phyloP scores from a whole-genome alignment of 257 asterid genomes.

The Solanum clarkiae region DNA sequence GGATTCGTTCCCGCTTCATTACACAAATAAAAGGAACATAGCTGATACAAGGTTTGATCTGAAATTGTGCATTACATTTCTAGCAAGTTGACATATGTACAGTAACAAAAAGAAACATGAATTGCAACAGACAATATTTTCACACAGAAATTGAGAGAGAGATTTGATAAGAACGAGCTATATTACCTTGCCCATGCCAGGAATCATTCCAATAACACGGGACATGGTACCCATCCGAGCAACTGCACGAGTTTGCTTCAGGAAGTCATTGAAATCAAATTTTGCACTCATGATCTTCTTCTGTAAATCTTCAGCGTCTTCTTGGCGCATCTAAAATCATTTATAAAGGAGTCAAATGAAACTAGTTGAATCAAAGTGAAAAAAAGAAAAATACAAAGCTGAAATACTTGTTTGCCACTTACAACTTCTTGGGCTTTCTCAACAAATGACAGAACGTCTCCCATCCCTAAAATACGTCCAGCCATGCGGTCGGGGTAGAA shows the following conservation, averaged over 20 bases:
- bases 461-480: constrained; percentile 97
- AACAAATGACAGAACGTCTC: constrained; percentile 94
- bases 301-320: constrained; percentile 97
- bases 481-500: constrained; percentile 99
- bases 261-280: constrained; percentile 90
- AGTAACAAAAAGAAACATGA: background rate
- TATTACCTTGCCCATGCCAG: constrained; percentile 93
- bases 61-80: background rate
- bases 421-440: constrained; percentile 99
- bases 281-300: constrained; percentile 95
- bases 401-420: constrained; percentile 20
- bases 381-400: background rate
- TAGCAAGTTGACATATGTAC: background rate
- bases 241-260: constrained; percentile 94
- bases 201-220: constrained; percentile 95
- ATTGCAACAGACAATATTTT: background rate
- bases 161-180: background rate
- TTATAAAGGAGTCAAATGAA: background rate
- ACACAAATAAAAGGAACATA: background rate
- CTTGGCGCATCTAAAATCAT: constrained; percentile 74
- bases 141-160: background rate
- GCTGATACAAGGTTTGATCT: background rate
- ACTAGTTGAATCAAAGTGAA: background rate
- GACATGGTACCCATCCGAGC: constrained; percentile 98
- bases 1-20: background rate